phyloP scores from a whole-genome alignment of 768 basidiomycete species.

The Exsudoporus frostii region DNA sequence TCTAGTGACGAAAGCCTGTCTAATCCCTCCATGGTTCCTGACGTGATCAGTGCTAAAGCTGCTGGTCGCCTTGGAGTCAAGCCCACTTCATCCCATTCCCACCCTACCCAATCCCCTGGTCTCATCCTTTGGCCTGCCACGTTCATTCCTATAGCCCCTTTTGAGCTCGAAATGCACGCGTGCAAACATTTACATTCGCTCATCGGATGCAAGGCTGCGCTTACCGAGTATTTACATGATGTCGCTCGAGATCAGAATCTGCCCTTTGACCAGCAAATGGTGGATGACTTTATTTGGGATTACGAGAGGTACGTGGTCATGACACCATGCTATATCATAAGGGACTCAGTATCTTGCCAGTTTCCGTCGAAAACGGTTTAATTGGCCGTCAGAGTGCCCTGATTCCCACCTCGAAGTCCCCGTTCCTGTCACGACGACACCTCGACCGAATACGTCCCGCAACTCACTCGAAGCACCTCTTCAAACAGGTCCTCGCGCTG shows the following conservation, averaged over 20 bases:
- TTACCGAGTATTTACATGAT: slow-evolving; percentile 47
- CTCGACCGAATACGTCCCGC: slow-evolving; percentile 18
- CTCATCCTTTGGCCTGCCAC: slow-evolving; percentile 57
- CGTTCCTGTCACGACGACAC: slow-evolving; percentile 20
- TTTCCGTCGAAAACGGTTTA: slow-evolving; percentile 64
- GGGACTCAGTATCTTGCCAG: slow-evolving; percentile 34
- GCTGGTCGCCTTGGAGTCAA: slow-evolving; percentile 38
- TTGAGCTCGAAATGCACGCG: slow-evolving; percentile 72
- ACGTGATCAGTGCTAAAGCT: slow-evolving; percentile 34
- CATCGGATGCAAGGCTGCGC: slow-evolving; percentile 57
- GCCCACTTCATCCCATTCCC: slow-evolving; percentile 17
- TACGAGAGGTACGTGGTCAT: slow-evolving; percentile 32
- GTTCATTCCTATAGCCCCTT: slow-evolving; percentile 54
- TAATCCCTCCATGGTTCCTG: slow-evolving; percentile 24
- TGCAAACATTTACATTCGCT: slow-evolving; percentile 66
- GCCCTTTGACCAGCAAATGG: slow-evolving; percentile 18
- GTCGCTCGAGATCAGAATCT: slow-evolving; percentile 23
- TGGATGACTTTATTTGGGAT: slow-evolving; percentile 34
- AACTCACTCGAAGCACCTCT: slow-evolving; percentile 16
- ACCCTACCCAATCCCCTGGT: slow-evolving; percentile 55
- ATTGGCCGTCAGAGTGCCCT: slow-evolving; percentile 56
- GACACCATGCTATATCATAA: not conserved
- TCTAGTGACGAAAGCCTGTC: slow-evolving; percentile 26
- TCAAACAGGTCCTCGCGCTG: slow-evolving; percentile 7
- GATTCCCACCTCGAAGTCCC: slow-evolving; percentile 30